phyloP scores from a whole-genome alignment of 2,329 filamentous ascomycete genomes.

The Torrubiellomyces zombiae region DNA sequence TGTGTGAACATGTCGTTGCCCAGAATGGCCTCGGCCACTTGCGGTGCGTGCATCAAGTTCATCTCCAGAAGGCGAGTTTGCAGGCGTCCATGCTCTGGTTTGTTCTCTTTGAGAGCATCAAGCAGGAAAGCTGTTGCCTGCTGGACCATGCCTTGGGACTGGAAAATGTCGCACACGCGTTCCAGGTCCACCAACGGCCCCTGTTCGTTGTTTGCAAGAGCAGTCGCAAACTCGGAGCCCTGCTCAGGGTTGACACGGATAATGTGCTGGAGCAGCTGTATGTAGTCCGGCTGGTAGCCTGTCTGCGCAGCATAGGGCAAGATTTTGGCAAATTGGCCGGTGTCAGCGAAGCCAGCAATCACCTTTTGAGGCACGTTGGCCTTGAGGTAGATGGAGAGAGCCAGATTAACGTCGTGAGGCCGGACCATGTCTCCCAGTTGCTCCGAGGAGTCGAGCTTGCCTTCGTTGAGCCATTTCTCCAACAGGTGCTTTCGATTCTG shows the following conservation, averaged over 20 bases:
- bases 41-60: slow-evolving; percentile 91
- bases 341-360: slow-evolving; percentile 85
- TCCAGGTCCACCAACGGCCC: slow-evolving; percentile 83
- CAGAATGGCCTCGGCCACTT: slow-evolving; percentile 93
- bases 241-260: slow-evolving; percentile 85
- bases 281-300: slow-evolving; percentile 91
- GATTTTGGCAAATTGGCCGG: slow-evolving; percentile 93
- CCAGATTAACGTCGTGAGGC: slow-evolving; percentile 73
- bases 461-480: slow-evolving; percentile 95
- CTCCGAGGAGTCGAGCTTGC: slow-evolving; percentile 91
- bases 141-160: slow-evolving; percentile 94
- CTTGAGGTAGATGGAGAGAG: slow-evolving; percentile 76
- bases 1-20: slow-evolving; percentile 98
- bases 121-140: slow-evolving; percentile 96
- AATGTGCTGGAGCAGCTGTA: slow-evolving; percentile 80
- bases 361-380: slow-evolving; percentile 88
- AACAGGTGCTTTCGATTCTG: slow-evolving; percentile 92
- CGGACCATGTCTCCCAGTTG: slow-evolving; percentile 91
- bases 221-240: slow-evolving; percentile 85
- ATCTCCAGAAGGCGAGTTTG: slow-evolving; percentile 95
- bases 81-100: slow-evolving; percentile 78
- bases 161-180: slow-evolving; percentile 93
- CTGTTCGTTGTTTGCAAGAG: slow-evolving; percentile 74
- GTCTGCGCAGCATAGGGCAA: slow-evolving; percentile 73
- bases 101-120: slow-evolving; percentile 88